A percentile compares a stretch with the other conserved stretches of the same genome.
phyloP scores from a whole-genome alignment of 139 green algal genomes.

The Chloropicon primus region DNA sequence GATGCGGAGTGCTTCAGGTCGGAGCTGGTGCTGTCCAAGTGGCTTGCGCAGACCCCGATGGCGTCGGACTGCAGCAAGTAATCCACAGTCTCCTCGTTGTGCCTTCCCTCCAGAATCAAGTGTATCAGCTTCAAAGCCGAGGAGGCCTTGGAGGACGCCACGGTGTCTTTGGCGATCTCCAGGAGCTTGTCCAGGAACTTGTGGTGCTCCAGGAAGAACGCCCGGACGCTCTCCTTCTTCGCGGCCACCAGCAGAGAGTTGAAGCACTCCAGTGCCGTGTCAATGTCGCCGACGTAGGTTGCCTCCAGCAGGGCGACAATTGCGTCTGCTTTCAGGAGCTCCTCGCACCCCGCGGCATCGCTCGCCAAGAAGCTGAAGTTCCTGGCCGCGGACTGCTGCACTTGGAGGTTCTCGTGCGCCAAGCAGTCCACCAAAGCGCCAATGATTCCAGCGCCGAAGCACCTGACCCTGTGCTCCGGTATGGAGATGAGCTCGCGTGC shows the following conservation, averaged over 20 bases:
- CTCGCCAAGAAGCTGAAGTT: not conserved
- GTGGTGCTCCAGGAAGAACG: not conserved
- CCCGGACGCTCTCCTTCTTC: not conserved
- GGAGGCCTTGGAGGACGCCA: not conserved
- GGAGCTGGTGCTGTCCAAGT: not conserved
- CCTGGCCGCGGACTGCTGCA: not conserved
- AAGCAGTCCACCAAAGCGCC: not conserved
- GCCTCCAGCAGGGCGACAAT: not conserved
- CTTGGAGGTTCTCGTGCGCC: not conserved
- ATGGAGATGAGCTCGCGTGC: slow-evolving; percentile 28
- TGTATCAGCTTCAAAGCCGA: not conserved
- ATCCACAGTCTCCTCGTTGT: not conserved
- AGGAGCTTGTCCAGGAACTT: not conserved
- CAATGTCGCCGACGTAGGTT: not conserved
- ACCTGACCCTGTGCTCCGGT: slow-evolving; percentile 1
- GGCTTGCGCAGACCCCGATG: not conserved
- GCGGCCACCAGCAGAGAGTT: not conserved
- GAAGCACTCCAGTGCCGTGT: not conserved
- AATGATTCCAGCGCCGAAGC: slow-evolving; percentile 6
- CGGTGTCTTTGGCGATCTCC: not conserved
- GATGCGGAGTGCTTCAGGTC: not conserved
- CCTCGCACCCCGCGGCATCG: not conserved
- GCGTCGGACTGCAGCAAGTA: not conserved
- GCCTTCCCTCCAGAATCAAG: not conserved
- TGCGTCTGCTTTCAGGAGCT: not conserved